These are phyloP conservation scores for Kodamaea fukazawae DNA, from an alignment of 805 yeast genomes.

Conservation along the genomic window DNA sequence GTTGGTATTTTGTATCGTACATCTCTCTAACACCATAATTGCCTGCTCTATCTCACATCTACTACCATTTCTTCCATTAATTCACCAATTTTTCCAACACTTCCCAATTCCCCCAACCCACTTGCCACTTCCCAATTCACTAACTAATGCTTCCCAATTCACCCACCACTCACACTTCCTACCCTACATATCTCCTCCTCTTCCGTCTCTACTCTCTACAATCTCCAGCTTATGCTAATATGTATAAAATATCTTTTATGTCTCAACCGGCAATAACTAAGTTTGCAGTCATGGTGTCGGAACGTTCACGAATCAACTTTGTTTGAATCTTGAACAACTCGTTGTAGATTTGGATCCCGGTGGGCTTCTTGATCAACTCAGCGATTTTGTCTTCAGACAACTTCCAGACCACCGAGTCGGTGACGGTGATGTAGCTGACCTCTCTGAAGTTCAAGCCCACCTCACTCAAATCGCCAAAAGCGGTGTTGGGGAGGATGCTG, in stretches of 20 bases:
- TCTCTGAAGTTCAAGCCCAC: constrained; percentile 38
- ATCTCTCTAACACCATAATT: no score
- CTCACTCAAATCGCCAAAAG: constrained; percentile 60
- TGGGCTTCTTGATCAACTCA: constrained; percentile 41
- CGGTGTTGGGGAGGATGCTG: constrained; percentile 65
- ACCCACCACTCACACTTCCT: no score
- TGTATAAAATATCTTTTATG: not conserved
- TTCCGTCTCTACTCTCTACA: no score
- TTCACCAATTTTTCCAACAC: no score
- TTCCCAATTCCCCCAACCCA: no score
- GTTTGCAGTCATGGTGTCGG: constrained; percentile 73
- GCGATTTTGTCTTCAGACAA: constrained; percentile 47
- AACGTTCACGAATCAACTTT: constrained; percentile 64
- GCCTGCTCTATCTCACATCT: no score
- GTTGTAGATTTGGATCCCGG: constrained; percentile 52
- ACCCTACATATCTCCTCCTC: no score
- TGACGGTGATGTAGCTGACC: constrained; percentile 53
- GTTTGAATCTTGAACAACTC: constrained; percentile 64
- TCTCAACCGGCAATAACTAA: constrained; percentile 57
- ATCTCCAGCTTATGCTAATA: no score
- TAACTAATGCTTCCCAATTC: no score
- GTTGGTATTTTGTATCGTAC: no score
- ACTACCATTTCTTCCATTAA: no score
- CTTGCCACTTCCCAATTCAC: no score
- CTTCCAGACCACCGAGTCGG: constrained; percentile 67